These are phyloP conservation scores for Penicillium sp. DNA, from an alignment of 2,329 filamentous ascomycete genomes.

Conservation along the genomic window DNA sequence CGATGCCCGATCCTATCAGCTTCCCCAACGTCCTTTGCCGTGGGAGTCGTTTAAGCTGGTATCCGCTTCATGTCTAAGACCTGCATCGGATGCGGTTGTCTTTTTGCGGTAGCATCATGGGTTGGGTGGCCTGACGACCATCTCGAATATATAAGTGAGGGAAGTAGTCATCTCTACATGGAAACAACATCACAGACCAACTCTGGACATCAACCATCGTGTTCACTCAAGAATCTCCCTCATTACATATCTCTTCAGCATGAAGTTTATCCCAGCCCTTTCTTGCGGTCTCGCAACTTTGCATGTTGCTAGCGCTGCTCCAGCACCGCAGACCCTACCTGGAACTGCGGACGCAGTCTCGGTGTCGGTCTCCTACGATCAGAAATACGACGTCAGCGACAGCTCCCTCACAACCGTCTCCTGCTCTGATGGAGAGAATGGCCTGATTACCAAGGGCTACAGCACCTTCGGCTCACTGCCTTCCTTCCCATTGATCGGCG, in stretches of 20 bases:
- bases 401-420: constrained; percentile 56
- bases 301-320: constrained; percentile 24
- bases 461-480: constrained; percentile 46
- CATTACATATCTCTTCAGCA: constrained; percentile 7
- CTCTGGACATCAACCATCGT: background rate
- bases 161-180: background rate
- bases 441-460: constrained; percentile 34
- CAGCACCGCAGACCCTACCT: constrained; percentile 18
- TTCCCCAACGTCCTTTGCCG: background rate
- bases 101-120: constrained; percentile 13
- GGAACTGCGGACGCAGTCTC: constrained; percentile 7
- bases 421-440: constrained; percentile 40
- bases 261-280: constrained; percentile 27
- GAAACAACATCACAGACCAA: constrained; percentile 1
- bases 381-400: constrained; percentile 62
- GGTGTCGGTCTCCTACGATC: constrained; percentile 65
- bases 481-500: constrained; percentile 51
- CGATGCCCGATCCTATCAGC: background rate
- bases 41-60: constrained; percentile 1
- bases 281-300: constrained; percentile 22
- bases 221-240: background rate
- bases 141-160: constrained; percentile 16
- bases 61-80: constrained; percentile 18
- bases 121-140: background rate
- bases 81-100: constrained; percentile 9